phyloP scores from a whole-genome alignment of 2,329 filamentous ascomycete genomes.

The Calcarisporium arbuscula region DNA sequence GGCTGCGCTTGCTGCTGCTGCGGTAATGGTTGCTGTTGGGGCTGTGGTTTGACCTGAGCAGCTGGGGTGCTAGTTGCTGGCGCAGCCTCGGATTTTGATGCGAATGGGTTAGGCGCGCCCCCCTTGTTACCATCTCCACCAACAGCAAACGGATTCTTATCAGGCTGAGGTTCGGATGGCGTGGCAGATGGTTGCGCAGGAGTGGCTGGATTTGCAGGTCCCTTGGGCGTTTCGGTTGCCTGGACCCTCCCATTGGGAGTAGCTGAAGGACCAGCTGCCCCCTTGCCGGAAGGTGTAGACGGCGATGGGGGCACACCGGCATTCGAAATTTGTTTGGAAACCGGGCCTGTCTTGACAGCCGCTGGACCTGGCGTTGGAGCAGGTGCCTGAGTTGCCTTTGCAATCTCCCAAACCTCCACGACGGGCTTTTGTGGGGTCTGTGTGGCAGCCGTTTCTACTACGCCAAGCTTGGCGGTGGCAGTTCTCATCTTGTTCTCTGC shows the following conservation, averaged over 20 bases:
- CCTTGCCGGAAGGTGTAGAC: constrained; percentile 1
- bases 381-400: constrained; percentile 46
- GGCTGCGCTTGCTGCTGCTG: constrained; percentile 10
- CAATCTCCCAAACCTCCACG: constrained; percentile 78
- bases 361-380: constrained; percentile 16
- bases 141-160: constrained; percentile 26
- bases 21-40: constrained; percentile 8
- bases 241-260: neutral
- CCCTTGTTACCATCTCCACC: constrained; percentile 10
- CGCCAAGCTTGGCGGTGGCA: constrained; percentile 64
- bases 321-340: constrained; percentile 16
- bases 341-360: constrained; percentile 9
- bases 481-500: constrained; percentile 60
- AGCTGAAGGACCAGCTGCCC: constrained; percentile 1
- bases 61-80: constrained; percentile 6
- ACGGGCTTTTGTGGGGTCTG: constrained; percentile 82
- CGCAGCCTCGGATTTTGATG: constrained; percentile 14
- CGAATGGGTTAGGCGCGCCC: constrained; percentile 22
- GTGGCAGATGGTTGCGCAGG: constrained; percentile 7
- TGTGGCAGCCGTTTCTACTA: constrained; percentile 75
- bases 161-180: constrained; percentile 1
- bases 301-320: constrained; percentile 11
- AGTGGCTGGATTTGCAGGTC: constrained; percentile 10
- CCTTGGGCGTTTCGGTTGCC: constrained; percentile 2
- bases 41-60: constrained; percentile 9